Base-by-base conservation (phyloP, 2,329 filamentous ascomycete species). In the Xylaria sp. region DNA sequence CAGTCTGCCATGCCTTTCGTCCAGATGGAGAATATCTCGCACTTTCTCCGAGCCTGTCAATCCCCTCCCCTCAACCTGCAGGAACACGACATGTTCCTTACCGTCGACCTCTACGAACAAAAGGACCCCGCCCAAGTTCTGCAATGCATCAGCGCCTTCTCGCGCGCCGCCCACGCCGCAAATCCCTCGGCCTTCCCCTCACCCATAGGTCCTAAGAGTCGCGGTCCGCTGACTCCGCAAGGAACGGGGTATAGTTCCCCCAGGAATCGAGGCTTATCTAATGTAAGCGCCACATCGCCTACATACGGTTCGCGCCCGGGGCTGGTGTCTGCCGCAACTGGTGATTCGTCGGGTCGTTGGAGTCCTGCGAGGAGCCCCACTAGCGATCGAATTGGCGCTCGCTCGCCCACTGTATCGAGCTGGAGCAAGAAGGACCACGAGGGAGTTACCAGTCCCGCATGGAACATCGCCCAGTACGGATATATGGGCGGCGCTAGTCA, bases 11-110 rank as follows among this genome's bases (percentile, higher is more conserved):
- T 98, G 95, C 96, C 96, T 0, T 99, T 99, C 79, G 95, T 98
- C 48, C 96, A 99, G 81, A 98, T 98, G 94, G 96, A 99, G 81
- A 99, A 99, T 79, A 97, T 99, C 77, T 97, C 94, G 4, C 93
- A 97, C 78, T 99, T 97, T 82, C 89, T 99, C 63, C 90, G 89
- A 77, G 94, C 93, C 68, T 97, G 94, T 83, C 93, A 97, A 81
- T 84, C 88, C 59, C 89, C 92, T 31, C 96, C 96, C 0, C 84
- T 99, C 61, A 94, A 90, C 80, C 89, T 99, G 68, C 94, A 93
- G 66, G 90, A 94, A 54, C 96, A 99, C 83, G 96, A 99, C 81
- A 90, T 94, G 73, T 99, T 99, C 82, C 89, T 98, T 69, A 99
- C 96, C 5, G 95, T 99, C 79, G 96, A 99, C 81, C 86, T 99